Base-by-base conservation (phyloP, 805 yeast species). In the Lipomyces anomalus region DNA sequence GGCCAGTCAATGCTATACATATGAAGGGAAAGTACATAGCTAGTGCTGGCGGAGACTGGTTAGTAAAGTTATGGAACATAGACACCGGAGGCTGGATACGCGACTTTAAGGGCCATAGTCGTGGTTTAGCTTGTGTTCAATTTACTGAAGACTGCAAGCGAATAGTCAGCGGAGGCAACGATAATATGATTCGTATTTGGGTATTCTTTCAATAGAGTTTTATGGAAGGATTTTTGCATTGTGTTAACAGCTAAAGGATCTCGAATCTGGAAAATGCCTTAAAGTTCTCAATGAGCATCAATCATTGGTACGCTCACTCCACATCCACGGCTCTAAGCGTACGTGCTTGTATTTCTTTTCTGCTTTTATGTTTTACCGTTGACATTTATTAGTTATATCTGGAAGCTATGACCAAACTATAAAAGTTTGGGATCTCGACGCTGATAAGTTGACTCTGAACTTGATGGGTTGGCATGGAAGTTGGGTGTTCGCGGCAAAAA, bases 101-200 rank as follows among this genome's bases (percentile, higher is more conserved):
- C 57, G 79, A 88, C 17, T 69, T 87, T 35, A 67, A 72, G 16
- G 95, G 95, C 3, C 97, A 89, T 63, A 72, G 79, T 2, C 79
- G 85, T 54, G 96, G 95, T 16, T 84, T 90, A 18, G 78, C 89
- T 39, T 80, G 86, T 57, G 95, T 89, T 30, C 84, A 83, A 64
- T 76, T 86, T 33, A 90, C 84, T 58, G 73, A 80, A 2, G 75
- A 75, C 50, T 79, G 86, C 41, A 75, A 74, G 43, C 77, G 84
- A 0, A 74, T 85, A 3, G 83, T 84, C 60, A 79, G 88, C 62
- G 89, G 95, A 1, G 80, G 89, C 26, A 95, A 87, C 63, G 97
- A 89, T 63, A 78, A 84, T 32, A 82, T 88, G 0, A 79, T 89
- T 29, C 67, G 90, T 50, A 78, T 89, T 79, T 89, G 96, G 96